Percentiles rank a stretch among this genome's conserved stretches.
These are phyloP conservation scores for Sporothrix protearum DNA, from an alignment of 2,329 filamentous ascomycete species.

Conservation along the genomic window DNA sequence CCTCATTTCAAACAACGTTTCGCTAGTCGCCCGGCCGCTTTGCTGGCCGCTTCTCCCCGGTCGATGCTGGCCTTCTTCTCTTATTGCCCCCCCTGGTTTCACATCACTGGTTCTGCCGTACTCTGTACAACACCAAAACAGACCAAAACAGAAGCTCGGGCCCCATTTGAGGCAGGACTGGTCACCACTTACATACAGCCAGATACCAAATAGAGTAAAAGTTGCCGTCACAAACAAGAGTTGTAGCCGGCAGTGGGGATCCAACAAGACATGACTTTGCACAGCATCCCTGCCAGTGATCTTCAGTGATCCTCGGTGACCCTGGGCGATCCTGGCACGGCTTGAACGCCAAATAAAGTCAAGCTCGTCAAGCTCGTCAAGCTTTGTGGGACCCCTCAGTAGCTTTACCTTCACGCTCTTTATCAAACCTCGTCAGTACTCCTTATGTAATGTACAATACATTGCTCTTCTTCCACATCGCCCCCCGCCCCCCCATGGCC, in stretches of 20 bases:
- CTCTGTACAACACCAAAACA: too few species aligned
- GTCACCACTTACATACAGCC: not conserved
- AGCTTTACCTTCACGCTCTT: not conserved
- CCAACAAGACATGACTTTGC: not conserved
- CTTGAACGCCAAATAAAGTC: too few species aligned
- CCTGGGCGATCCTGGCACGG: constrained; percentile 6
- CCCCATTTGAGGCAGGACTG: not conserved
- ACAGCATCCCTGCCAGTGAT: not conserved
- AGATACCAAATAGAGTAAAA: not conserved
- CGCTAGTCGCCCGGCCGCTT: constrained; percentile 8
- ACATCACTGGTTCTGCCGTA: not conserved
- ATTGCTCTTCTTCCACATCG: too few species aligned
- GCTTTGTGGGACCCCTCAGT: not conserved
- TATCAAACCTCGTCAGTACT: too few species aligned
- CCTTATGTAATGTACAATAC: too few species aligned
- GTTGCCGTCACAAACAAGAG: not conserved
- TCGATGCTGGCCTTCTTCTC: not conserved
- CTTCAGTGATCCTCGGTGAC: constrained; percentile 3
- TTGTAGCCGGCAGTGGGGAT: not conserved
- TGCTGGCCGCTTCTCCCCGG: not conserved
- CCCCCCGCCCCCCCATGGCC: too few species aligned
- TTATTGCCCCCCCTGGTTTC: not conserved
- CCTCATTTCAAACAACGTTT: not conserved
- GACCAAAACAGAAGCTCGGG: constrained; percentile 7
- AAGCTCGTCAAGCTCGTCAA: not conserved